Conservation (phyloP, 176 grass and related monocot genomes). For the Eragrostis curvula region DNA sequence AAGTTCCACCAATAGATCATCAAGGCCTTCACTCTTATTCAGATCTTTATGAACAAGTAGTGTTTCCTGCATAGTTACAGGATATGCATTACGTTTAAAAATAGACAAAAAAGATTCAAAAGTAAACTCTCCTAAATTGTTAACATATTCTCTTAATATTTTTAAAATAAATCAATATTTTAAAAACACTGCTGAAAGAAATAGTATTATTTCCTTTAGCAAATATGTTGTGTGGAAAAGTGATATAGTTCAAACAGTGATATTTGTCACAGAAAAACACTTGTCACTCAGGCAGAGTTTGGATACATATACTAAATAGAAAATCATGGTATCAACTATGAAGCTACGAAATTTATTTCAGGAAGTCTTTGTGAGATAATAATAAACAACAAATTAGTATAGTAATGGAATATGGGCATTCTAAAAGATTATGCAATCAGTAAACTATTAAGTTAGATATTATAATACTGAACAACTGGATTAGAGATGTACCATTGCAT, state of each 20-base stretch:
- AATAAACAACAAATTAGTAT: conserved; percentile 1
- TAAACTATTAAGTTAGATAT: conserved; percentile 17
- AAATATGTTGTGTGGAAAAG: neutral
- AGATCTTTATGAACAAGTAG: conserved; percentile 93
- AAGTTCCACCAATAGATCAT: conserved; percentile 83
- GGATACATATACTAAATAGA: neutral
- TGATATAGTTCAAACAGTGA: neutral
- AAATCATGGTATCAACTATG: neutral
- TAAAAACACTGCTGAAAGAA: neutral
- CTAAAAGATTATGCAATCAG: neutral
- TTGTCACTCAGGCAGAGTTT: neutral
- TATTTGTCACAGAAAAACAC: neutral
- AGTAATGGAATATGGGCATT: neutral
- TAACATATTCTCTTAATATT: neutral
- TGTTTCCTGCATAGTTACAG: conserved; percentile 72
- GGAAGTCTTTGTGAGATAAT: neutral
- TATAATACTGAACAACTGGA: conserved; percentile 27
- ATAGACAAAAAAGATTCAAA: neutral
- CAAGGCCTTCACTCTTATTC: conserved; percentile 70
- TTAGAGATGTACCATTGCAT: conserved; percentile 85
- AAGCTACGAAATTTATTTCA: neutral
- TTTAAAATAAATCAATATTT: neutral
- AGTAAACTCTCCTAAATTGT: neutral
- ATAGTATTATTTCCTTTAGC: neutral
- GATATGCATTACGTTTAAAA: conserved; percentile 18